Evolutionary conservation across 208 protist genomes (phyloP).

Genomic region (Wallacemonas sp.): DNA sequence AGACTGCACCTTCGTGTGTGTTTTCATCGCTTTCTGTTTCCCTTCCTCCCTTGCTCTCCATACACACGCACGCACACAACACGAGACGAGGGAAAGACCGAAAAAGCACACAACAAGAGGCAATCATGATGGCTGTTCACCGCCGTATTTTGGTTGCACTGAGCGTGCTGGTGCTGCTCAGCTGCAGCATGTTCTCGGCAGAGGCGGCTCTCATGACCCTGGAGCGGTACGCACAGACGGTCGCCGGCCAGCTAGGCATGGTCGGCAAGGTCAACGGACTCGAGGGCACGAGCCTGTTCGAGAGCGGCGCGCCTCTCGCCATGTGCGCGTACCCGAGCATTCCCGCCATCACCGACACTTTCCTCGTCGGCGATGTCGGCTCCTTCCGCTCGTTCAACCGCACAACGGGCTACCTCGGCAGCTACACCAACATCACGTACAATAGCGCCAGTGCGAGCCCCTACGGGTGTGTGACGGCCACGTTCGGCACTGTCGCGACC

Average conservation of each 20-base stretch:
- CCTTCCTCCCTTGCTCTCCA: not conserved
- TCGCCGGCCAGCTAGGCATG: conserved; percentile 28
- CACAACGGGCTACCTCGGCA: conserved; percentile 29
- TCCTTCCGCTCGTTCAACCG: conserved; percentile 51
- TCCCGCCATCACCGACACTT: conserved; percentile 16
- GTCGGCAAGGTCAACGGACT: conserved; percentile 31
- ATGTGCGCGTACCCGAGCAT: conserved; percentile 38
- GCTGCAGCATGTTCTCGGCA: not conserved
- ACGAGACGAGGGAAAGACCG: not conserved
- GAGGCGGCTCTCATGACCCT: conserved; percentile 21
- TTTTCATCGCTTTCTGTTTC: conserved; percentile 14
- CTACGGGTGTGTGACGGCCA: not conserved
- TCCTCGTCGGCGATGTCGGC: conserved; percentile 39
- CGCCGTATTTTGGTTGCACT: not conserved
- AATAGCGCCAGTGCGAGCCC: not conserved
- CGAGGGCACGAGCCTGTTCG: conserved; percentile 31
- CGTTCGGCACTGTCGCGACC: conserved; percentile 28
- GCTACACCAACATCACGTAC: conserved; percentile 14
- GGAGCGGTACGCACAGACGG: conserved; percentile 25
- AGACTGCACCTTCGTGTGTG: too few species aligned
- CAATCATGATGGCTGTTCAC: not conserved
- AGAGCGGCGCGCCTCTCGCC: conserved; percentile 24
- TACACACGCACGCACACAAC: not conserved
- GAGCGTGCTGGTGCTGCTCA: conserved; percentile 10
- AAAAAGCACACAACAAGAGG: not conserved